Evolutionary conservation across 148 eudicot genomes (phyloP).

Genomic region (Gaultheria prostrata): DNA sequence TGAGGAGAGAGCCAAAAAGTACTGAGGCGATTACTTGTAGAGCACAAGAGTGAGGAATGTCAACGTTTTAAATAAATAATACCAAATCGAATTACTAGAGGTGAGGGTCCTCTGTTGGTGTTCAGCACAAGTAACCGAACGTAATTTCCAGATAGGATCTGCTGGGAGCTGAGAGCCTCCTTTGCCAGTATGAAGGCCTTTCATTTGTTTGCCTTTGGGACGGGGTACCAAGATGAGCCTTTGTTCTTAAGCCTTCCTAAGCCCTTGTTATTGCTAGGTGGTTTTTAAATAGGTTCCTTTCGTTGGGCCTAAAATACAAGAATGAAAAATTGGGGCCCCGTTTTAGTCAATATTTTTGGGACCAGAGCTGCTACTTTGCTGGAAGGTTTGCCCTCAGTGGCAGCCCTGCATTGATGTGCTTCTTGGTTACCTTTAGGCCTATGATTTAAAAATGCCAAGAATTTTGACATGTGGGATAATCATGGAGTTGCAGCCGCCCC

Average conservation of each 20-base stretch:
- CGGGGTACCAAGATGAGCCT: not conserved
- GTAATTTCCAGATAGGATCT: not conserved
- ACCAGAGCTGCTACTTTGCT: not conserved
- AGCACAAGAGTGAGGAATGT: not conserved
- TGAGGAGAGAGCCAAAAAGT: not conserved
- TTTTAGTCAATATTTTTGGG: not conserved
- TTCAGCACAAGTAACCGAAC: not conserved
- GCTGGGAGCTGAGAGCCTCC: not conserved
- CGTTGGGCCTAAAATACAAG: not conserved
- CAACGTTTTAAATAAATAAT: not conserved
- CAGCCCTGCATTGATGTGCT: not conserved
- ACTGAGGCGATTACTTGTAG: not conserved
- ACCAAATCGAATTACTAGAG: not conserved
- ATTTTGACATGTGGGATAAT: not conserved
- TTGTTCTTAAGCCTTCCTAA: not conserved
- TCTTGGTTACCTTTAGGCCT: not conserved
- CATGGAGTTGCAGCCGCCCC: not conserved
- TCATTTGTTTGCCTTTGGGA: not conserved
- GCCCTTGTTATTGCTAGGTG: not conserved
- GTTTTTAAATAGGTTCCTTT: not conserved
- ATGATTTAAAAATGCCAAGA: not conserved
- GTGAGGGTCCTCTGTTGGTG: not conserved
- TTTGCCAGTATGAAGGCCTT: not conserved
- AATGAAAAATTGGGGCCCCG: not conserved
- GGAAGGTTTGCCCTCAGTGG: not conserved